Conservation (phyloP, 495 filamentous ascomycete genomes). For the Amphirosellinia nigrospora region DNA sequence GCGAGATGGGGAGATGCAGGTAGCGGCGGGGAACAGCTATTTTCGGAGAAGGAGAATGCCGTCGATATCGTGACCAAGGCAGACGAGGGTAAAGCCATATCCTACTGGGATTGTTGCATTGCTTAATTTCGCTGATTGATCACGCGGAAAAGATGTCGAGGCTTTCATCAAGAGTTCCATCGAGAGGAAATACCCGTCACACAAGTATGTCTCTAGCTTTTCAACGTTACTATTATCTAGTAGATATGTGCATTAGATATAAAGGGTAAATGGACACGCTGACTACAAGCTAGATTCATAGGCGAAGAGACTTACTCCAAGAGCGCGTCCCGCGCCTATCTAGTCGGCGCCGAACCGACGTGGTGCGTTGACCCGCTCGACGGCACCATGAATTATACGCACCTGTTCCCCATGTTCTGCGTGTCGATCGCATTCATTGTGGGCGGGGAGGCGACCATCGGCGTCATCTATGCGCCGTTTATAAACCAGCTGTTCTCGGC, state of each 20-base stretch:
- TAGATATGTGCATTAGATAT: no score
- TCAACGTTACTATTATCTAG: no score
- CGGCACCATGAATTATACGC: conserved; percentile 76
- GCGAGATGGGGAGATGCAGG: conserved; percentile 47
- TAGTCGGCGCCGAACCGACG: conserved; percentile 63
- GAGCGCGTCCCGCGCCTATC: conserved; percentile 62
- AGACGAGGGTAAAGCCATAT: conserved; percentile 61
- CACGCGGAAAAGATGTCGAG: conserved; percentile 63
- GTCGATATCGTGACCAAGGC: conserved; percentile 77
- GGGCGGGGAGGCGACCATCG: conserved; percentile 61
- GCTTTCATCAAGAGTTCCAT: conserved; percentile 65
- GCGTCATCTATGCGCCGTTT: conserved; percentile 70
- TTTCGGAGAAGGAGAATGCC: conserved; percentile 66
- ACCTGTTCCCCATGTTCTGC: conserved; percentile 77
- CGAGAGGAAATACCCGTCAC: conserved; percentile 60
- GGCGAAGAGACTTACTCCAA: conserved; percentile 74
- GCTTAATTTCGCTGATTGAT: neutral
- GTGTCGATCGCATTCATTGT: conserved; percentile 69
- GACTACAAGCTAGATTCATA: conserved; percentile 58
- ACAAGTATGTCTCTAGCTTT: conserved; percentile 60
- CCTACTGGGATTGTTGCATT: neutral
- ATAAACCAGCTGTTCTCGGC: conserved; percentile 68
- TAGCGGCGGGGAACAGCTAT: conserved; percentile 30
- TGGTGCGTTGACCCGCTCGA: conserved; percentile 75
- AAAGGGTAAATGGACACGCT: neutral